Conservation (phyloP, 2,329 filamentous ascomycete genomes). For the Pseudocercospora musae region DNA sequence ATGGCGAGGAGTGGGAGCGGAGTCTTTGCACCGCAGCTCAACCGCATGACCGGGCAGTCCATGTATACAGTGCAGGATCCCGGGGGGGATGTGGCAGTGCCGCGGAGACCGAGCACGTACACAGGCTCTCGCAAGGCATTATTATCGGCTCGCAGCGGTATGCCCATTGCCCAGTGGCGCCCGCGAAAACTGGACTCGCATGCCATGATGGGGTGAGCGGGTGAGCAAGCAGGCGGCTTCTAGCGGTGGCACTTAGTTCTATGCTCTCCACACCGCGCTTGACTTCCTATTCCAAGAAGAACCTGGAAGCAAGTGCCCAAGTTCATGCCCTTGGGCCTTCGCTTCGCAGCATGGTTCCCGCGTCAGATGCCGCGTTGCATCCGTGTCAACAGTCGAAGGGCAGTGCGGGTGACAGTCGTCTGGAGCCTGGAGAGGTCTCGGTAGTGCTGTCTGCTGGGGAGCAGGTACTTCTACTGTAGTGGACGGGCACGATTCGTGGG, state of each 20-base stretch:
- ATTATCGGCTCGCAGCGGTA: not conserved
- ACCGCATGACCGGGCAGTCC: not conserved
- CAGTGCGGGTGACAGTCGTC: not conserved
- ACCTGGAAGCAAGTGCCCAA: not conserved
- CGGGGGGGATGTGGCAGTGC: not conserved
- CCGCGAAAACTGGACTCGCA: not conserved
- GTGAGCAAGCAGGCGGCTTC: not conserved
- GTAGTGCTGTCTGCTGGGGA: not conserved
- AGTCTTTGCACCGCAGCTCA: not conserved
- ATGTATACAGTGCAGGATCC: not conserved
- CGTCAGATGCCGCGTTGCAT: not conserved
- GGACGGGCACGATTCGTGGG: not conserved
- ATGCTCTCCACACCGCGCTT: conserved; percentile 5
- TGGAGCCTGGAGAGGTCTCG: not conserved
- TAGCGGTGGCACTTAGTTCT: conserved; percentile 3
- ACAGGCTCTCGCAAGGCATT: not conserved
- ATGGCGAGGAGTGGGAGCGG: not conserved
- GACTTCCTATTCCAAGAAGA: conserved; percentile 2
- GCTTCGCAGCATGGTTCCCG: not conserved
- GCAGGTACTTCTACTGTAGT: not conserved
- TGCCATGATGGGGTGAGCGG: not conserved
- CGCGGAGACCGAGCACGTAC: not conserved
- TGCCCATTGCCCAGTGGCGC: not conserved
- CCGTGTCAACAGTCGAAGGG: not conserved
- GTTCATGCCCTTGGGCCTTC: not conserved